Conservation (phyloP, 2,329 filamentous ascomycete species). For the Fonsecaea erecta region DNA sequence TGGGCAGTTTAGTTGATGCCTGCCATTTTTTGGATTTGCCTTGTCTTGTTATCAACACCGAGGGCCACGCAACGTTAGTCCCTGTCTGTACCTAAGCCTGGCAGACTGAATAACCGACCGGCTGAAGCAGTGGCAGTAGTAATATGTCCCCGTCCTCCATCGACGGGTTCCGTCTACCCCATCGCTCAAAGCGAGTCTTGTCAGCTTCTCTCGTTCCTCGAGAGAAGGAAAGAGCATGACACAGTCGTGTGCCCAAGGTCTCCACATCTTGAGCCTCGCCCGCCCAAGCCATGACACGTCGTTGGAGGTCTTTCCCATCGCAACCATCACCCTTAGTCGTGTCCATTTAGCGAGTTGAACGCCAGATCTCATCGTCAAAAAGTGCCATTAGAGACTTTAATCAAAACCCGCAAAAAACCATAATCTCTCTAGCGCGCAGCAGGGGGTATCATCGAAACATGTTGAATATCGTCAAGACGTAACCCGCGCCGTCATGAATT, state of each 20-base stretch:
- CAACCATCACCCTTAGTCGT: background rate
- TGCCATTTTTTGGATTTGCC: background rate
- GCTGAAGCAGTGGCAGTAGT: too few species aligned
- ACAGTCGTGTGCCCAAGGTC: background rate
- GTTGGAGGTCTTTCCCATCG: background rate
- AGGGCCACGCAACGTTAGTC: background rate
- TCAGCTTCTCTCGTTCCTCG: background rate
- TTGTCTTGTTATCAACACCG: background rate
- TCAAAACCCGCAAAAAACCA: slow-evolving; percentile 11
- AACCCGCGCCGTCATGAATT: slow-evolving; percentile 29
- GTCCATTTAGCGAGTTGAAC: slow-evolving; percentile 29
- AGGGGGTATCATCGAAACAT: slow-evolving; percentile 36
- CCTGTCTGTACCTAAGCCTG: background rate
- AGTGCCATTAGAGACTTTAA: slow-evolving; percentile 8
- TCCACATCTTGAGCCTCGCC: background rate
- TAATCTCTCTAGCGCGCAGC: slow-evolving; percentile 28
- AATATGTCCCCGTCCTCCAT: background rate
- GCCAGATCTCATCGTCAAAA: slow-evolving; percentile 23
- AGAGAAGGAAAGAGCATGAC: background rate
- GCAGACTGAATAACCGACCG: background rate
- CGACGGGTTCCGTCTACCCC: too few species aligned
- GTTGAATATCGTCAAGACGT: slow-evolving; percentile 37
- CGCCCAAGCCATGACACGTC: background rate
- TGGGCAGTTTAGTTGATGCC: slow-evolving; percentile 1
- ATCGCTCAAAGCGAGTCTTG: background rate